Evolutionary conservation across 805 yeast genomes (phyloP).

Genomic region (Candida morakotiae): DNA sequence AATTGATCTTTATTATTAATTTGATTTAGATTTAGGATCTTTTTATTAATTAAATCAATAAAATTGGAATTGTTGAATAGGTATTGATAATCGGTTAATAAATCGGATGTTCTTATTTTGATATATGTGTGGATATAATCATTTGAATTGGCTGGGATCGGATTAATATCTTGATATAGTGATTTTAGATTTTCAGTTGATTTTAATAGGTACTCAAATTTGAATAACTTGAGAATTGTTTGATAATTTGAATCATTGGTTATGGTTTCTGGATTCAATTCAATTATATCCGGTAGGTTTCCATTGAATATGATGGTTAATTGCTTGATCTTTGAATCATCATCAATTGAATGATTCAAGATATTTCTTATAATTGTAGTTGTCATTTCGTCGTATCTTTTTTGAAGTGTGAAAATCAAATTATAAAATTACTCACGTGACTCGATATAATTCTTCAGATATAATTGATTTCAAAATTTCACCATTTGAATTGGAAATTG

Average conservation of each 20-base stretch:
- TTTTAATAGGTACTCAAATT: slow-evolving; percentile 4
- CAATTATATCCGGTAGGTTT: no score
- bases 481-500: slow-evolving; percentile 6
- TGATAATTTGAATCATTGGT: not conserved
- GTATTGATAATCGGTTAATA: slow-evolving; percentile 28
- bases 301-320: no score
- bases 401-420: no score
- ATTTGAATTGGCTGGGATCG: no score
- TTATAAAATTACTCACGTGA: no score
- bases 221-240: not conserved
- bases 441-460: slow-evolving; percentile 9
- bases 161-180: no score
- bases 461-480: slow-evolving; percentile 6
- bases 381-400: no score
- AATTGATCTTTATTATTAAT: slow-evolving; percentile 4
- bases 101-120: slow-evolving; percentile 28
- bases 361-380: no score
- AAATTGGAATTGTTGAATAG: slow-evolving; percentile 15
- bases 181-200: no score
- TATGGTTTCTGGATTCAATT: not conserved
- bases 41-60: slow-evolving; percentile 29
- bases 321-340: no score
- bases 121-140: slow-evolving; percentile 6
- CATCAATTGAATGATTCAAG: no score
- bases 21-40: slow-evolving; percentile 20